Evolutionary conservation across 805 yeast species (phyloP), one percentile per base, ranked within the genome.

Genomic region (Isabelozyma gotoi): DNA sequence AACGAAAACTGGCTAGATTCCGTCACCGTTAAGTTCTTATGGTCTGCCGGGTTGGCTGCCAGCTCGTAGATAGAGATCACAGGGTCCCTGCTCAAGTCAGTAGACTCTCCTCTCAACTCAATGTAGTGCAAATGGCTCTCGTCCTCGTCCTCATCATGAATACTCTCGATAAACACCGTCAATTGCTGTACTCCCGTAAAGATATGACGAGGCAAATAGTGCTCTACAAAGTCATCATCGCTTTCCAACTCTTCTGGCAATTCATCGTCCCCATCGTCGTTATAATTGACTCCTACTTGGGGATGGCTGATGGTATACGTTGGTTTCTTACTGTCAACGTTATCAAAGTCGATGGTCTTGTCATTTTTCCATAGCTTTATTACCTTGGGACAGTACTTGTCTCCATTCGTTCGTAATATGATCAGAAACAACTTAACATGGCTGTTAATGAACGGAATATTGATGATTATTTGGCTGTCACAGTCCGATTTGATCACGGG

Each of bases 1-100:
- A 46, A 14, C 5, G 50, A 46, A 19, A 40, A 49, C 33, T 40
- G 39, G n/a, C 45, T 33, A 17, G 51, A 36, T 19, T 52, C 46
- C 14, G 46, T 43, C 20, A 50, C 56, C 34, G 51, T 56, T 27
- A 62, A 39, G 27, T 53, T 57, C 51, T 68, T 81, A 62, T 92
- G 97, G 59, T 91, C 97, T 1, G 84, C 80, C 0, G 97, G 97
- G 60, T 91, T 91, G 2, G 97, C 94, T 0, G 96, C 95, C 43
- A 90, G 79, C 64, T 92, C 98, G 62, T 91, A 92, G 16, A 87
- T 57, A 0, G 96, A 74, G 12, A 85, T 74, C 14, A 88, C 79
- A 0, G 96, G 96, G 34, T 85, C 88, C 48, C 76, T 76, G 24
- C 69, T 60, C 39, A 85, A 59, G 31, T 74, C 78, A 5, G 78